Base-by-base conservation (phyloP, 345 rosid species). In the Bruguiera sexangula region DNA sequence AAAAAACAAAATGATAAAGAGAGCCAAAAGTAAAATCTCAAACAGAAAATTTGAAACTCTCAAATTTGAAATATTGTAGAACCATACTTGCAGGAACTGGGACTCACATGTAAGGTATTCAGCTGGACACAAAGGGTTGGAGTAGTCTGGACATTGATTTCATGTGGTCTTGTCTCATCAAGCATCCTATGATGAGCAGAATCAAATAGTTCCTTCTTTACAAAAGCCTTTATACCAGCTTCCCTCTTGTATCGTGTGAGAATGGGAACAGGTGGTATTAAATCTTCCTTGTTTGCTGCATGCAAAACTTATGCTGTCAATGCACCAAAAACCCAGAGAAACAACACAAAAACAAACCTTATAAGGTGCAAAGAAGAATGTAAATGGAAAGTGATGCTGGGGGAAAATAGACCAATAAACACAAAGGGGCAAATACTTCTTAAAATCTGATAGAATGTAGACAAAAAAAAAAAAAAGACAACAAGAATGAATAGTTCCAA, bases 161-260 rank as follows among this genome's bases (percentile, higher is more conserved):
- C 90, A 32, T 76, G 83, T 9, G 96, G 81, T 80, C 85, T 87
- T 82, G 84, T 86, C 80, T 89, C 96, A 54, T 87, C 91, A 65
- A 84, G 88, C 55, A 75, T 77, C 86, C 79, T 85, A 69, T 13
- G 3, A 15, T 43, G 50, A 43, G 50, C 5, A 43, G 95, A 81
- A 61, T 95, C 99, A 70, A 89, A 92, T 60, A 92, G 81, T 71
- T 95, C 99, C 88, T 95, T 95, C 82, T 88, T 95, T 48, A 92
- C 96, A 79, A 95, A 91, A 60, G 87, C 96, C 78, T 95, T 95
- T 78, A 92, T 84, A 60, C 95, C 93, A 79, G 87, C 88, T 83
- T 92, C 99, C 84, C 69, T 92, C 79, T 62, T 88, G 86, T 85
- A 86, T 77, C 99, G 85, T 6, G 99, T 91, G 72, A 95, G 96